phyloP scores from a whole-genome alignment of 2,329 filamentous ascomycete species.

The Botrytis pseudocinerea region DNA sequence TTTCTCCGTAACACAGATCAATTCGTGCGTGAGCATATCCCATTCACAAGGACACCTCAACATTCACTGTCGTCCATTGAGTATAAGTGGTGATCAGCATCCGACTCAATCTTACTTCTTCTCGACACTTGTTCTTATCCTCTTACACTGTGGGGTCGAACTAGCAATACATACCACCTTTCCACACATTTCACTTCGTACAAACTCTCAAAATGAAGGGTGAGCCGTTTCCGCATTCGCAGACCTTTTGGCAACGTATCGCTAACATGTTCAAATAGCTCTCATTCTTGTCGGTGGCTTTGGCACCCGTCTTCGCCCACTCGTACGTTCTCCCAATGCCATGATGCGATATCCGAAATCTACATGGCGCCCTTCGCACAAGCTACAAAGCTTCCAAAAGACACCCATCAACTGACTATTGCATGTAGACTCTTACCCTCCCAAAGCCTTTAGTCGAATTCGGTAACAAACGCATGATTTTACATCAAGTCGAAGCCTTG shows the following conservation, averaged over 20 bases:
- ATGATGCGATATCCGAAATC: conserved; percentile 27
- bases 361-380: conserved; percentile 24
- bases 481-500: conserved; percentile 94
- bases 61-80: neutral
- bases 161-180: conserved; percentile 6
- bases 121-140: conserved; percentile 5
- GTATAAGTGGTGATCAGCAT: neutral
- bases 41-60: conserved; percentile 8
- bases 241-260: conserved; percentile 1
- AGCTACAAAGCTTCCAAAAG: conserved; percentile 22
- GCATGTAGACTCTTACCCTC: conserved; percentile 80
- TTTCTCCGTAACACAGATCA: neutral
- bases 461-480: conserved; percentile 98
- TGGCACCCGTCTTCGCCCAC: conserved; percentile 93
- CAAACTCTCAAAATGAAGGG: conserved; percentile 40
- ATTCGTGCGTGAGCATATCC: conserved; percentile 6
- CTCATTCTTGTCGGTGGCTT: conserved; percentile 99
- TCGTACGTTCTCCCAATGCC: conserved; percentile 61
- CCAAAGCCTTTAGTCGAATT: conserved; percentile 98
- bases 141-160: conserved; percentile 28
- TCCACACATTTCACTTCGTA: conserved; percentile 23
- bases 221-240: conserved; percentile 25
- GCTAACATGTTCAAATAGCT: conserved; percentile 54
- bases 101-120: neutral
- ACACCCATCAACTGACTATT: conserved; percentile 34